phyloP scores from a whole-genome alignment of 768 basidiomycete species.

The Kwoniella europaea region DNA sequence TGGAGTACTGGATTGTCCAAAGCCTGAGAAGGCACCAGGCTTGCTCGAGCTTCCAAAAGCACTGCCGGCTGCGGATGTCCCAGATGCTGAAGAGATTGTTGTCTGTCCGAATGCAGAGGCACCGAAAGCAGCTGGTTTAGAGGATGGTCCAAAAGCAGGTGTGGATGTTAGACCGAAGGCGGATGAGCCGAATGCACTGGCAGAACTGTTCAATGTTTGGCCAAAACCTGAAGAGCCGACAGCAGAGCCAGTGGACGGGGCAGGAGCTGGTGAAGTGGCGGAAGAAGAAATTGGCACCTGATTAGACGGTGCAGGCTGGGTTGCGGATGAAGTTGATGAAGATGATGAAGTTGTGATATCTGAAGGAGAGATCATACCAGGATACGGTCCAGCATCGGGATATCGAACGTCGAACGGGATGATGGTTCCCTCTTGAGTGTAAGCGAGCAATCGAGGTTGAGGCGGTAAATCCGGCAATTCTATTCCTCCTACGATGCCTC shows the following conservation, averaged over 20 bases:
- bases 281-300: slow-evolving; percentile 11
- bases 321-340: slow-evolving; percentile 17
- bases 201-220: slow-evolving; percentile 5
- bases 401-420: slow-evolving; percentile 56
- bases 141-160: slow-evolving; percentile 36
- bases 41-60: slow-evolving; percentile 11
- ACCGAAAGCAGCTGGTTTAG: slow-evolving; percentile 26
- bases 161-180: slow-evolving; percentile 35
- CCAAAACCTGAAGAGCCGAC: slow-evolving; percentile 1
- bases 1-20: background rate
- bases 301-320: background rate
- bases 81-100: slow-evolving; percentile 22
- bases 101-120: slow-evolving; percentile 11
- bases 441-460: slow-evolving; percentile 52
- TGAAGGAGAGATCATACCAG: slow-evolving; percentile 47
- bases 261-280: slow-evolving; percentile 55
- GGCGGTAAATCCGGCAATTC: slow-evolving; percentile 54
- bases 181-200: slow-evolving; percentile 34
- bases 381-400: slow-evolving; percentile 44
- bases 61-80: background rate
- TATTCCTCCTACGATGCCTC: slow-evolving; percentile 55
- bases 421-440: slow-evolving; percentile 58
- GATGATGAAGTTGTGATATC: slow-evolving; percentile 22
- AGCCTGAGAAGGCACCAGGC: background rate
- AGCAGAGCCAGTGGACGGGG: slow-evolving; percentile 21